These are phyloP conservation scores for Boletus patriciae DNA, from an alignment of 768 basidiomycete genomes.

Conservation along the genomic window DNA sequence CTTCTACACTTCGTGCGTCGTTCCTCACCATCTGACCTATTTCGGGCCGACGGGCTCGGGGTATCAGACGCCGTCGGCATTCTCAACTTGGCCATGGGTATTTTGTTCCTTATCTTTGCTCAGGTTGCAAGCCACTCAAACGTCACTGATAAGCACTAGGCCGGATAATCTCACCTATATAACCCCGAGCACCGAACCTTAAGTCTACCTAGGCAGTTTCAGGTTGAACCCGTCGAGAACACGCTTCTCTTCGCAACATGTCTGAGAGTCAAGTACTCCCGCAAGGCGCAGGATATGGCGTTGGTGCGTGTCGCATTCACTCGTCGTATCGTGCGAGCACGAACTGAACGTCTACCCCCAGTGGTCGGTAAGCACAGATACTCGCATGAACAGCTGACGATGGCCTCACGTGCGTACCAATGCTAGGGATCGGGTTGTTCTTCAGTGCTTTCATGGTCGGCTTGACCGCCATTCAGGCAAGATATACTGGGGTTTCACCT, in stretches of 20 bases:
- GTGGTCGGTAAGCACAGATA: constrained; percentile 47
- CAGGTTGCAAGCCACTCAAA: neutral
- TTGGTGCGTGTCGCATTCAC: constrained; percentile 46
- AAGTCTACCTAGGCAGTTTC: neutral
- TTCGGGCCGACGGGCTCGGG: no score
- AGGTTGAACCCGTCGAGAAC: neutral
- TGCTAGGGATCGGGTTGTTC: constrained; percentile 79
- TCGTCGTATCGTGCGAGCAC: neutral
- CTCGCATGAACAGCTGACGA: neutral
- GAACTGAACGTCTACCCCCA: constrained; percentile 22
- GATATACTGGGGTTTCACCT: constrained; percentile 81
- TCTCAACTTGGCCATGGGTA: neutral
- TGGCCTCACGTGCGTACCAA: constrained; percentile 4
- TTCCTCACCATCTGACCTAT: neutral
- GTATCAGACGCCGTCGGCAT: neutral
- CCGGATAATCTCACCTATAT: constrained; percentile 11
- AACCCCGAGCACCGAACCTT: neutral
- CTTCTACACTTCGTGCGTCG: neutral
- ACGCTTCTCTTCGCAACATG: constrained; percentile 14
- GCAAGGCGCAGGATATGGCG: constrained; percentile 84
- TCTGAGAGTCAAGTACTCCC: constrained; percentile 50
- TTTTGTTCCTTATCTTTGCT: constrained; percentile 17
- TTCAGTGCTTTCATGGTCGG: constrained; percentile 81
- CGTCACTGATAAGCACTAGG: constrained; percentile 18
- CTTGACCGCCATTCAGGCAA: constrained; percentile 76